Conservation (phyloP, 228 moss, liverwort and hornwort genomes). For the Sphagnum fallax region DNA sequence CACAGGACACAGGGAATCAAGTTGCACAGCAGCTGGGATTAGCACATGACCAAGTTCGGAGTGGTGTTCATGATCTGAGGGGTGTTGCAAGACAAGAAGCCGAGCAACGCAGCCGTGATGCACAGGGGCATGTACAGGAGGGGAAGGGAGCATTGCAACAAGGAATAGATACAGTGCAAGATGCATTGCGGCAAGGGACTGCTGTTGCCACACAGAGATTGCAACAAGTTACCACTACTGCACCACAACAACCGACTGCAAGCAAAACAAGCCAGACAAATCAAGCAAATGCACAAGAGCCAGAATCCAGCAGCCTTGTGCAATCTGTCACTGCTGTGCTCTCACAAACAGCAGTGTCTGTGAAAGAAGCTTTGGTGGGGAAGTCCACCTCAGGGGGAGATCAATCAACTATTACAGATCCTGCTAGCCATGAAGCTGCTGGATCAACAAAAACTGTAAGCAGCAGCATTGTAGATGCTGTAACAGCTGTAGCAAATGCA, state of each 20-base stretch:
- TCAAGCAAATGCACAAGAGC: no score
- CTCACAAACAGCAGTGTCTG: conserved; percentile 22
- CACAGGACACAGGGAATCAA: conserved; percentile 24
- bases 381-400: conserved; percentile 1
- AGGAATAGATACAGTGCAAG: conserved; percentile 26
- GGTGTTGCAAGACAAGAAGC: conserved; percentile 23
- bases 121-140: conserved; percentile 7
- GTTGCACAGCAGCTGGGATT: conserved; percentile 8
- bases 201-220: conserved; percentile 26
- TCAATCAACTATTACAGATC: no score
- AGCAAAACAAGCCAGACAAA: no score
- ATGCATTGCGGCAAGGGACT: conserved; percentile 23
- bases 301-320: neutral
- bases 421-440: no score
- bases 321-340: conserved; percentile 29
- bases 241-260: no score
- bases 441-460: no score
- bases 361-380: conserved; percentile 26
- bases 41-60: conserved; percentile 10
- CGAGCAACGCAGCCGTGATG: conserved; percentile 14
- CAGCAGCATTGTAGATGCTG: no score
- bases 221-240: conserved; percentile 2
- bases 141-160: conserved; percentile 31
- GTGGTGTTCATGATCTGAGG: conserved; percentile 9
- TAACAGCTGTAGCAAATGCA: no score